Evolutionary conservation across 345 rosid genomes (phyloP).

Genomic region (Eucalyptus microcorys): DNA sequence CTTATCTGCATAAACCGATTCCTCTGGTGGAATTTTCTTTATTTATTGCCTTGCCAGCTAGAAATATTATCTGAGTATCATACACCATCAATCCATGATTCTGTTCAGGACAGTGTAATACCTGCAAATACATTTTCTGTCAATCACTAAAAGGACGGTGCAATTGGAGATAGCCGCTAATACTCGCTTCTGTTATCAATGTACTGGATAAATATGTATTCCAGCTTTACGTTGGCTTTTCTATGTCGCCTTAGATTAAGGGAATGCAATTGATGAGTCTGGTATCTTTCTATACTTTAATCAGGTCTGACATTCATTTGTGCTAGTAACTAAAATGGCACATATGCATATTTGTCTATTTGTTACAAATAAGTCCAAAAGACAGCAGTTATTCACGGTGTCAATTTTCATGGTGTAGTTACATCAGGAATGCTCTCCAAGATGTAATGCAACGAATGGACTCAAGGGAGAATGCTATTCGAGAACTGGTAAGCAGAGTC

Average conservation of each 20-base stretch:
- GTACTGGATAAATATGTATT: neutral
- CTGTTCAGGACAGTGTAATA: fast-evolving
- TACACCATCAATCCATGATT: neutral
- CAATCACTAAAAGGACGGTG: neutral
- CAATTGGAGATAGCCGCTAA: neutral
- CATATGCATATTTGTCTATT: neutral
- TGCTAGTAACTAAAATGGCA: neutral
- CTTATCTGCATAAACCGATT: neutral
- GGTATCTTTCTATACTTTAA: neutral
- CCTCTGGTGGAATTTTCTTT: neutral
- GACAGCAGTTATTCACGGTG: neutral
- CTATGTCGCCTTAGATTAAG: neutral
- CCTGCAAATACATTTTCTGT: neutral
- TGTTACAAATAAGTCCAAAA: neutral
- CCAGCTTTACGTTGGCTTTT: neutral
- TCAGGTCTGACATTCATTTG: neutral
- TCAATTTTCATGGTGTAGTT: neutral
- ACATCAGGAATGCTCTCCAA: neutral
- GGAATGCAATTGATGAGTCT: neutral
- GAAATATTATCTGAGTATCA: neutral
- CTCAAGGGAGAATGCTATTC: neutral
- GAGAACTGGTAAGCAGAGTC: neutral
- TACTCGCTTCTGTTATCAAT: neutral
- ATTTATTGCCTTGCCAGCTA: neutral
- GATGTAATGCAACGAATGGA: neutral